Conservation (phyloP, 176 grass and related monocot species). For the Pontederia paniculata region DNA sequence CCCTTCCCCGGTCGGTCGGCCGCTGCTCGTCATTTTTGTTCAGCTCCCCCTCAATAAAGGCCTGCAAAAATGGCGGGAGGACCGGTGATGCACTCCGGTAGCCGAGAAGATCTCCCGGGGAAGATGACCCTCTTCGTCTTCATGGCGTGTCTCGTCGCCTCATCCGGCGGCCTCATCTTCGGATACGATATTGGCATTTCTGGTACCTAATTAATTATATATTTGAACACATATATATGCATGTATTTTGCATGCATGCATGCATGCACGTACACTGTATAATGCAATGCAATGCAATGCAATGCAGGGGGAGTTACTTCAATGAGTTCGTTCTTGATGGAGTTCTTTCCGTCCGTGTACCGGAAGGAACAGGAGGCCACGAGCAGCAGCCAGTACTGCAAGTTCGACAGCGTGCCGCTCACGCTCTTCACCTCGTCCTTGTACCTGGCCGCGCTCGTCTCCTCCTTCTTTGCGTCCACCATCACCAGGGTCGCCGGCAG, state of each 20-base stretch:
- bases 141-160: not conserved
- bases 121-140: constrained; percentile 2
- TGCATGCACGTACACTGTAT: not conserved
- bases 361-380: not conserved
- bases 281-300: too few species aligned
- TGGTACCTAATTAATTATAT: not conserved
- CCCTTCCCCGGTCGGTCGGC: too few species aligned
- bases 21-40: too few species aligned
- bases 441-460: constrained; percentile 6
- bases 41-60: too few species aligned
- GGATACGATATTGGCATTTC: constrained; percentile 1
- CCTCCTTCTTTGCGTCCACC: not conserved
- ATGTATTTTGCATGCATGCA: too few species aligned
- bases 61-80: too few species aligned
- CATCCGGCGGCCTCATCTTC: constrained; percentile 2
- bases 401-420: constrained; percentile 7
- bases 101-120: not conserved
- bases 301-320: constrained; percentile 4
- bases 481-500: not conserved
- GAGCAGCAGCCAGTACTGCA: constrained; percentile 1
- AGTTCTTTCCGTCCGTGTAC: too few species aligned
- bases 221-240: too few species aligned
- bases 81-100: too few species aligned
- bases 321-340: not conserved
- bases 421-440: constrained; percentile 4